Conservation (phyloP, 441 rosid species). For the Capsella rubella region DNA sequence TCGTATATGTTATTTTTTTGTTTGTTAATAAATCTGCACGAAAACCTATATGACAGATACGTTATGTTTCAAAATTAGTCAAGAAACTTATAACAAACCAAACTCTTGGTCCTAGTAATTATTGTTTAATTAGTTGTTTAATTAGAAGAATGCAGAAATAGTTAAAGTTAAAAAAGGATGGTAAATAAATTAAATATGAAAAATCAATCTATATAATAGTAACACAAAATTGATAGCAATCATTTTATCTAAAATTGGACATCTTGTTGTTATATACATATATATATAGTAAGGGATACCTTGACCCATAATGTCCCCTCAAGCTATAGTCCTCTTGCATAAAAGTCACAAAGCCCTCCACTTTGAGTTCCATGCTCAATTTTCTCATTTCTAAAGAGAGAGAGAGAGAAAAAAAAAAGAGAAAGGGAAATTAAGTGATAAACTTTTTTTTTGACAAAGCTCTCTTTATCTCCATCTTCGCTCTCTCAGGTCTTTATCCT, state of each 20-base stretch:
- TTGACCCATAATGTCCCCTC: constrained; percentile 34
- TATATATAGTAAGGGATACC: constrained; percentile 25
- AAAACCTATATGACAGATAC: not conserved
- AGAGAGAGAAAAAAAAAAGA: constrained; percentile 36
- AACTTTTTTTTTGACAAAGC: constrained; percentile 56
- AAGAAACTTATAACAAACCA: not conserved
- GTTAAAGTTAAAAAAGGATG: too few relatives aligned
- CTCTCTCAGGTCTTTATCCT: constrained; percentile 59
- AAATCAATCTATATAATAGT: constrained; percentile 2
- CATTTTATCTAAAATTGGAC: not conserved
- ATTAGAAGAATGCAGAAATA: too few relatives aligned
- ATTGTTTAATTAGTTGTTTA: not conserved
- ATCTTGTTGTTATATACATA: not conserved
- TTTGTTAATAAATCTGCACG: not conserved
- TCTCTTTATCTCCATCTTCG: constrained; percentile 58
- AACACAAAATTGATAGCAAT: constrained; percentile 3
- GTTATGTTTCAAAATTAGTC: not conserved
- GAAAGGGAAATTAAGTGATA: constrained; percentile 50
- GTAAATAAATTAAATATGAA: too few relatives aligned
- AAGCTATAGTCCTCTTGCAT: constrained; percentile 31
- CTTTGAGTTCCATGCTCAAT: constrained; percentile 38
- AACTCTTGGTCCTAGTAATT: not conserved
- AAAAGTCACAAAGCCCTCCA: constrained; percentile 33
- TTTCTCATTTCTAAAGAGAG: constrained; percentile 44
- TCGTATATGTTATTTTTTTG: not conserved